A percentile compares a stretch with the other conserved stretches of the same genome.
phyloP scores from a whole-genome alignment of 768 basidiomycete species.

The Terana coerulea region DNA sequence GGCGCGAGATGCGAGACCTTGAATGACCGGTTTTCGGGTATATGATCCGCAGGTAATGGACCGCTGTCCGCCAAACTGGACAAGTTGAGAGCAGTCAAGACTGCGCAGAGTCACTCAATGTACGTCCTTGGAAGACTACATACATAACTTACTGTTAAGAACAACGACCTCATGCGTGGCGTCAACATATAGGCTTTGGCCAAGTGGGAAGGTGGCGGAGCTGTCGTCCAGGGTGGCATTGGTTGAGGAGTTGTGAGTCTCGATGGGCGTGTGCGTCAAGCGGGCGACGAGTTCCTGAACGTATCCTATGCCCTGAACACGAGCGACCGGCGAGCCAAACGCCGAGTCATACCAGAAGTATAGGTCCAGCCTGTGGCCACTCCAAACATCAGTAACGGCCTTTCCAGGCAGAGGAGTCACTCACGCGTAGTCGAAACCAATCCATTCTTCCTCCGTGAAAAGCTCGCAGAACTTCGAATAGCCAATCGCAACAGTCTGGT shows the following conservation, averaged over 20 bases:
- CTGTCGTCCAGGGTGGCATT: conserved; percentile 79
- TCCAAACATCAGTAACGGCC: background rate
- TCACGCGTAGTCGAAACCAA: conserved; percentile 84
- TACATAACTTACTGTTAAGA: conserved; percentile 56
- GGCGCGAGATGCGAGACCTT: conserved; percentile 75
- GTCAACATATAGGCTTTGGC: conserved; percentile 77
- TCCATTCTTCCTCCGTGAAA: conserved; percentile 92
- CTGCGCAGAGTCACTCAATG: conserved; percentile 23
- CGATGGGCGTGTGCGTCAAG: conserved; percentile 71
- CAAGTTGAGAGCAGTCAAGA: conserved; percentile 83
- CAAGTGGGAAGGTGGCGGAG: conserved; percentile 64
- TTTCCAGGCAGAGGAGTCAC: conserved; percentile 22
- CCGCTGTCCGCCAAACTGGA: conserved; percentile 69
- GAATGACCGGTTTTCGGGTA: conserved; percentile 63
- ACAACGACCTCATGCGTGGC: conserved; percentile 92
- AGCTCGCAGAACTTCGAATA: conserved; percentile 90
- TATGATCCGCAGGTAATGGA: conserved; percentile 71
- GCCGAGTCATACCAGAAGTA: conserved; percentile 75
- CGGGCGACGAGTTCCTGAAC: conserved; percentile 82
- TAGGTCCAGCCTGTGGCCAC: conserved; percentile 53
- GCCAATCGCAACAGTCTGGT: conserved; percentile 83
- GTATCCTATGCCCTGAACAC: conserved; percentile 76
- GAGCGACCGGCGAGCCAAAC: conserved; percentile 78
- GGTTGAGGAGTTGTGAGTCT: conserved; percentile 72
- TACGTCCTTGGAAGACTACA: background rate